Conservation (phyloP, 805 yeast genomes). For the Metschnikowia corniflorae region DNA sequence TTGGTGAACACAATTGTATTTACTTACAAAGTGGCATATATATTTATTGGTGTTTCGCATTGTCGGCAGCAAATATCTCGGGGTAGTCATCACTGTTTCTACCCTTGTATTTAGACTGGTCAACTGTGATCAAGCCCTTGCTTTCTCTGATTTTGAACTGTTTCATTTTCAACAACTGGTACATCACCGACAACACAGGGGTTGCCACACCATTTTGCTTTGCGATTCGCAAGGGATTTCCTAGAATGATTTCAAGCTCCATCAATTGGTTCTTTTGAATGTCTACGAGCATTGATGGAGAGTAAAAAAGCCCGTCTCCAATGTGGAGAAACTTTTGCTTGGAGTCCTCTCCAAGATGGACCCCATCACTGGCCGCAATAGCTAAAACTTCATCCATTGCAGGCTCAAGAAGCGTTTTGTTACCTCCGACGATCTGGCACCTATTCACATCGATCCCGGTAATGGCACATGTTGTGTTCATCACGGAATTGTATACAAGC, state of each 20-base stretch:
- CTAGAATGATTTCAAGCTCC: slow-evolving; percentile 70
- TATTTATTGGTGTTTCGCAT: not conserved
- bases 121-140: slow-evolving; percentile 34
- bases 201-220: slow-evolving; percentile 28
- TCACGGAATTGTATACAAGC: slow-evolving; percentile 33
- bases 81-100: slow-evolving; percentile 18
- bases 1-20: too few species aligned
- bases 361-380: slow-evolving; percentile 69
- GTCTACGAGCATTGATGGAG: slow-evolving; percentile 75
- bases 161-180: slow-evolving; percentile 54
- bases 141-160: slow-evolving; percentile 62
- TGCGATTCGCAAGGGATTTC: slow-evolving; percentile 48
- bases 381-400: slow-evolving; percentile 65
- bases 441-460: slow-evolving; percentile 33
- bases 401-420: slow-evolving; percentile 38
- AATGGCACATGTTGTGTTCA: slow-evolving; percentile 35
- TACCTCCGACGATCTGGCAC: slow-evolving; percentile 33
- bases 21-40: too few species aligned
- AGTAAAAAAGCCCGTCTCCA: slow-evolving; percentile 40
- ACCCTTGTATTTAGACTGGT: slow-evolving; percentile 12
- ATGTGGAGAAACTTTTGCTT: slow-evolving; percentile 51
- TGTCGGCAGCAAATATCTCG: slow-evolving; percentile 13
- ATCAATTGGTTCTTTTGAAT: slow-evolving; percentile 60
- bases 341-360: slow-evolving; percentile 46
- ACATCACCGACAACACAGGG: slow-evolving; percentile 58